Percentiles rank a stretch among this genome's conserved stretches.
Conservation (phyloP, 1,139 yeast species). For the Geotrichum reessii region DNA sequence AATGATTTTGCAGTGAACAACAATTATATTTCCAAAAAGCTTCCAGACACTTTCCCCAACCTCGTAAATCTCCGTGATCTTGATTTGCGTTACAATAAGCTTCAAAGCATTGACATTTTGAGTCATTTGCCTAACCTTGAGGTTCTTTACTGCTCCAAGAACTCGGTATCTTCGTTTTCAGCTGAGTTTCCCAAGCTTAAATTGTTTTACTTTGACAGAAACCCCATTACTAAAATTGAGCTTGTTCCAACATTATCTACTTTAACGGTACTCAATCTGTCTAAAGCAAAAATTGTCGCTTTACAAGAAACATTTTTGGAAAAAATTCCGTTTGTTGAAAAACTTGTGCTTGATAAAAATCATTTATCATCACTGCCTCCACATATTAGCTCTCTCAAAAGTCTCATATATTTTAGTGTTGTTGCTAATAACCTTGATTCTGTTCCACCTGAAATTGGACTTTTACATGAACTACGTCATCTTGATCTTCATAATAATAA, state of each 20-base stretch:
- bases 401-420: slow-evolving; percentile 60
- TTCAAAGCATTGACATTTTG: slow-evolving; percentile 58
- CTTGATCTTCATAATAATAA: slow-evolving; percentile 86
- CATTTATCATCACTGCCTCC: slow-evolving; percentile 74
- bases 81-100: slow-evolving; percentile 70
- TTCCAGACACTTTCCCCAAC: slow-evolving; percentile 51
- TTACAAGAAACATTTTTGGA: slow-evolving; percentile 61
- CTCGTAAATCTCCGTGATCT: slow-evolving; percentile 60
- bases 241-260: slow-evolving; percentile 52
- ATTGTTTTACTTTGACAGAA: slow-evolving; percentile 53
- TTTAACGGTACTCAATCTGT: slow-evolving; percentile 67
- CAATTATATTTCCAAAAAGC: slow-evolving; percentile 53
- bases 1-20: slow-evolving; percentile 71
- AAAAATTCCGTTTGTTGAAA: slow-evolving; percentile 63
- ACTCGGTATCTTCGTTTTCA: slow-evolving; percentile 65
- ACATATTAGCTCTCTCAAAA: slow-evolving; percentile 55
- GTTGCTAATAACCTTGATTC: slow-evolving; percentile 69
- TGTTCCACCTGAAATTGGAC: slow-evolving; percentile 65
- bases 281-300: slow-evolving; percentile 75
- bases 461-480: slow-evolving; percentile 53
- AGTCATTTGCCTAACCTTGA: slow-evolving; percentile 63
- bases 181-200: slow-evolving; percentile 38
- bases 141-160: slow-evolving; percentile 69
- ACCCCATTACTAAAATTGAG: slow-evolving; percentile 74
- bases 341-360: slow-evolving; percentile 71